These are phyloP conservation scores for Mycocalia duriaeana DNA, from an alignment of 1,284 basidiomycete species.

Conservation along the genomic window DNA sequence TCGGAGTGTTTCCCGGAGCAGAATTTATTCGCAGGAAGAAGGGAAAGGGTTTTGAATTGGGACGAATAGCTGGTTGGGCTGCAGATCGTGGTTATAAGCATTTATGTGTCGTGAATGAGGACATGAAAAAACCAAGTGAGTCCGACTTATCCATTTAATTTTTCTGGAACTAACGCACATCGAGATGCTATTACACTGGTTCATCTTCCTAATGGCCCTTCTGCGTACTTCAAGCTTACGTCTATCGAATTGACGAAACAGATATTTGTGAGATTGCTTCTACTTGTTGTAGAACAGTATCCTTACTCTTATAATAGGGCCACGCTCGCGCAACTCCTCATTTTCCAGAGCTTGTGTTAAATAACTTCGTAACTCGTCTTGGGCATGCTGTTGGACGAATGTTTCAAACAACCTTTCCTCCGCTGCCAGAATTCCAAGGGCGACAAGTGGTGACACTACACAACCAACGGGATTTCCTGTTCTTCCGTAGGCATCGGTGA, in stretches of 20 bases:
- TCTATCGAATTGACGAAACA: conserved; percentile 83
- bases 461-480: conserved; percentile 97
- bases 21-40: conserved; percentile 90
- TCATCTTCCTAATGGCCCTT: conserved; percentile 88
- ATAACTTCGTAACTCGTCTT: conserved; percentile 91
- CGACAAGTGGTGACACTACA: conserved; percentile 96
- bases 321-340: conserved; percentile 92
- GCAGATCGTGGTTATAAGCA: conserved; percentile 85
- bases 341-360: conserved; percentile 92
- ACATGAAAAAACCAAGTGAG: conserved; percentile 88
- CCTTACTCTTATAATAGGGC: conserved; percentile 46
- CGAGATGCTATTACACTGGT: conserved; percentile 89
- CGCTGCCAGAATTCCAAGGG: conserved; percentile 92
- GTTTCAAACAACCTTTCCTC: conserved; percentile 94
- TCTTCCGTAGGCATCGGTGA: conserved; percentile 90
- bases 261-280: conserved; percentile 58
- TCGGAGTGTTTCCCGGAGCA: conserved; percentile 89
- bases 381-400: conserved; percentile 91
- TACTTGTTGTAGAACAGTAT: background rate
- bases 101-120: conserved; percentile 91
- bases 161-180: conserved; percentile 5
- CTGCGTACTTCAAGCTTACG: conserved; percentile 93
- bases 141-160: conserved; percentile 14
- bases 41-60: conserved; percentile 91
- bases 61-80: conserved; percentile 92